phyloP scores from a whole-genome alignment of 345 rosid genomes.

The Excoecaria agallocha region DNA sequence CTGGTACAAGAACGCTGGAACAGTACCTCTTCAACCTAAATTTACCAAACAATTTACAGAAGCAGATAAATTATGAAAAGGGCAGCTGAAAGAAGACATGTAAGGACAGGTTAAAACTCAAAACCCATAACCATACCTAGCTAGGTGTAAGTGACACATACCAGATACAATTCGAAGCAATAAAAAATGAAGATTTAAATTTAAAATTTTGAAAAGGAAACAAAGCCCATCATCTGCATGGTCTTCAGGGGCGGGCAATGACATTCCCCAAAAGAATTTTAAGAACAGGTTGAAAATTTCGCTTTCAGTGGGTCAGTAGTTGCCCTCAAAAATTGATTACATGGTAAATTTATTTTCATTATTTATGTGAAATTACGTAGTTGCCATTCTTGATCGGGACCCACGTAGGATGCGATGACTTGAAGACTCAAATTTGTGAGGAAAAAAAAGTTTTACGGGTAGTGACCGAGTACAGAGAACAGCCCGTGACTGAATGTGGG shows the following conservation, averaged over 20 bases:
- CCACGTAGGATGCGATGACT: neutral
- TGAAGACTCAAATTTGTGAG: neutral
- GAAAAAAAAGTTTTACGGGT: neutral
- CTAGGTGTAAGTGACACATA: too few relatives aligned
- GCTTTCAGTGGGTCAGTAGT: neutral
- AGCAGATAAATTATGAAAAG: neutral
- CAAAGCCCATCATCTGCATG: too few relatives aligned
- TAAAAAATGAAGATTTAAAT: neutral
- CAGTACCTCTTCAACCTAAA: neutral
- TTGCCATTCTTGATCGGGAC: neutral
- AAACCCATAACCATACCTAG: neutral
- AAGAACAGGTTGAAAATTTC: neutral
- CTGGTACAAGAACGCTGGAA: neutral
- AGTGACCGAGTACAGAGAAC: conserved; percentile 6
- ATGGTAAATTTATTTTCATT: too few relatives aligned
- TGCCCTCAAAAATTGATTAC: neutral
- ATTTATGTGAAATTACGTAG: neutral
- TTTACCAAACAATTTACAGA: neutral
- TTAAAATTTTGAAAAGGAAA: neutral
- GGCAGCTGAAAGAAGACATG: neutral
- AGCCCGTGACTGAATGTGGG: neutral
- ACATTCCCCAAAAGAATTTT: neutral
- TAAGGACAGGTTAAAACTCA: neutral
- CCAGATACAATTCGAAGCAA: neutral
- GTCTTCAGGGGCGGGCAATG: too few relatives aligned